Conservation (phyloP, 2,329 filamentous ascomycete species). For the Coniochaeta sp. region DNA sequence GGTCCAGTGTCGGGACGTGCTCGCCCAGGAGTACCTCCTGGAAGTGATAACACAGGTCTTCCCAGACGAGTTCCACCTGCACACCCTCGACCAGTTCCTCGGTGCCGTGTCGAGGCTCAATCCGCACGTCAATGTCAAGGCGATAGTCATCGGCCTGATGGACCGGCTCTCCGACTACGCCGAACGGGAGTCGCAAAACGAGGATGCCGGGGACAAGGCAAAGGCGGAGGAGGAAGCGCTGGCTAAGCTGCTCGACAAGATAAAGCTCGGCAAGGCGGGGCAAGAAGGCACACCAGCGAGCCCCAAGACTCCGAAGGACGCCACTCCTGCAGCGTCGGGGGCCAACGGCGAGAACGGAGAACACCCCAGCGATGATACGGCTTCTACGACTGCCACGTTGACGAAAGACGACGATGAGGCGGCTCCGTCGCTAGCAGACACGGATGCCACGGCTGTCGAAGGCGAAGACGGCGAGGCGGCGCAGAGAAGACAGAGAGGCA, state of each 20-base stretch:
- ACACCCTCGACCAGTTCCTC: slow-evolving; percentile 91
- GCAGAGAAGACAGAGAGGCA: slow-evolving; percentile 36
- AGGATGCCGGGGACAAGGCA: slow-evolving; percentile 62
- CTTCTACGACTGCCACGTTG: slow-evolving; percentile 22
- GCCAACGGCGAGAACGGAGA: slow-evolving; percentile 20
- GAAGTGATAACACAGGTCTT: slow-evolving; percentile 99
- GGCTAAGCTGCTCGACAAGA: slow-evolving; percentile 66
- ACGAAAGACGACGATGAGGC: slow-evolving; percentile 25
- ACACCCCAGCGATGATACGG: slow-evolving; percentile 28
- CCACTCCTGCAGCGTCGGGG: slow-evolving; percentile 17
- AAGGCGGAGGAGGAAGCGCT: slow-evolving; percentile 82
- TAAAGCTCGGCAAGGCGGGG: slow-evolving; percentile 60
- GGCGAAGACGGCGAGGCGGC: slow-evolving; percentile 27
- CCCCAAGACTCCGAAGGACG: slow-evolving; percentile 3
- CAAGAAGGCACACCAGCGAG: slow-evolving; percentile 11
- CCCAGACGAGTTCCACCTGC: slow-evolving; percentile 95
- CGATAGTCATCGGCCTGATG: slow-evolving; percentile 97
- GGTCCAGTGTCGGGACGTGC: slow-evolving; percentile 92
- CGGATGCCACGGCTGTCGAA: slow-evolving; percentile 40
- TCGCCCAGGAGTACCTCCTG: slow-evolving; percentile 93
- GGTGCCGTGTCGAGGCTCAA: slow-evolving; percentile 89
- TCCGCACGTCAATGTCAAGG: slow-evolving; percentile 95
- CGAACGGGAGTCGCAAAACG: slow-evolving; percentile 73
- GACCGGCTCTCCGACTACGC: slow-evolving; percentile 91
- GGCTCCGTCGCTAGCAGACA: slow-evolving; percentile 35